A percentile compares a stretch with the other conserved stretches of the same genome.
Evolutionary conservation across 2,329 filamentous ascomycete species (phyloP).

Genomic region (Ceratocystiopsis sp.): DNA sequence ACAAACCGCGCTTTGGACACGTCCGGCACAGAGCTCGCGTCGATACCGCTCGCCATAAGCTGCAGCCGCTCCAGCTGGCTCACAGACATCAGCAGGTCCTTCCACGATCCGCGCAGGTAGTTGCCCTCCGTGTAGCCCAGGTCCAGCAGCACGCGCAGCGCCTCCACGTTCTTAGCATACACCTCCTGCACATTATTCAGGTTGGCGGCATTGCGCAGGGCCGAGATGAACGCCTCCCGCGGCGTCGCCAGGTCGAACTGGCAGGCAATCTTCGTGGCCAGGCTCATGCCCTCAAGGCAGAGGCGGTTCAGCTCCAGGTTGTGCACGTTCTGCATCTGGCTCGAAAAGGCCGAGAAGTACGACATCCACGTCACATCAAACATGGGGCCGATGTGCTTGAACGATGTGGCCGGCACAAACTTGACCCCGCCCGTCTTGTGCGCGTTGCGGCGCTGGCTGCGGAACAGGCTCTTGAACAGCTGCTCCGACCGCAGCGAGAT

Average conservation of each 20-base stretch:
- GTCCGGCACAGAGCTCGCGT: conserved; percentile 82
- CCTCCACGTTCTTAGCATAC: conserved; percentile 90
- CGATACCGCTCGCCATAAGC: conserved; percentile 83
- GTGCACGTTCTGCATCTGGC: conserved; percentile 81
- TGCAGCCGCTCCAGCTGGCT: conserved; percentile 92
- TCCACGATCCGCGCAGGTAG: conserved; percentile 76
- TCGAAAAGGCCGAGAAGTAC: conserved; percentile 85
- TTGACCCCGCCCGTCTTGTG: conserved; percentile 47
- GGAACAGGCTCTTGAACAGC: conserved; percentile 83
- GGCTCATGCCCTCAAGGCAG: conserved; percentile 88
- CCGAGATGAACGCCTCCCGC: conserved; percentile 84
- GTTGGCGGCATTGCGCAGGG: conserved; percentile 84
- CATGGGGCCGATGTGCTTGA: conserved; percentile 93
- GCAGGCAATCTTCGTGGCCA: conserved; percentile 85
- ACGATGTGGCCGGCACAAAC: conserved; percentile 87
- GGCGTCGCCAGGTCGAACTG: conserved; percentile 88
- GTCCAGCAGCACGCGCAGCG: conserved; percentile 78
- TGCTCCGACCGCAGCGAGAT: conserved; percentile 61
- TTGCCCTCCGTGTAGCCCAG: conserved; percentile 89
- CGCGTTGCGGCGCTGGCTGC: conserved; percentile 70
- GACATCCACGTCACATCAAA: conserved; percentile 99
- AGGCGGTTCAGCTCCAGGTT: conserved; percentile 83
- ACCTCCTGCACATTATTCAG: conserved; percentile 92
- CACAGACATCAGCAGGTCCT: conserved; percentile 86
- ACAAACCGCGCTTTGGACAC: conserved; percentile 69